Conservation (phyloP, 2,329 filamentous ascomycete genomes). For the Bisporella sp. region DNA sequence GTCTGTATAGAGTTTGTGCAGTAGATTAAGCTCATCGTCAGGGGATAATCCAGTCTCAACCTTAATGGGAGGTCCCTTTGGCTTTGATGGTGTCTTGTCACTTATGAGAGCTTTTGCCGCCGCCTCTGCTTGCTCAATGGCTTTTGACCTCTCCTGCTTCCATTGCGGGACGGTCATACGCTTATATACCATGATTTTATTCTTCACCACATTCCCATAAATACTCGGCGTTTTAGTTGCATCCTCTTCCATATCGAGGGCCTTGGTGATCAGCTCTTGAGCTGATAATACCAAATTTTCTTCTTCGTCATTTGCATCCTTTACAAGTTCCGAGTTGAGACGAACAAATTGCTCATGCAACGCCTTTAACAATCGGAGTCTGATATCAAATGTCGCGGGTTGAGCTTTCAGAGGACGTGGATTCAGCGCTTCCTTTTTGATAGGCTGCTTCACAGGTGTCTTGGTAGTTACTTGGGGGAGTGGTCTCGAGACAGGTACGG, state of each 20-base stretch:
- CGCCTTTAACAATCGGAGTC: slow-evolving; percentile 51
- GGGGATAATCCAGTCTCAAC: slow-evolving; percentile 64
- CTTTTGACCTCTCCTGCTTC: slow-evolving; percentile 51
- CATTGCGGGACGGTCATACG: slow-evolving; percentile 69
- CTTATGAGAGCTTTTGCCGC: slow-evolving; percentile 27
- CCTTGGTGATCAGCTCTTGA: slow-evolving; percentile 60
- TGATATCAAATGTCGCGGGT: slow-evolving; percentile 49
- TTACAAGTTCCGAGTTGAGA: slow-evolving; percentile 57
- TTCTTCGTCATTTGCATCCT: slow-evolving; percentile 41
- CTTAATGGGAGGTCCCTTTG: slow-evolving; percentile 36
- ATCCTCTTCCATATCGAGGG: slow-evolving; percentile 73
- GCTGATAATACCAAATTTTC: slow-evolving; percentile 51
- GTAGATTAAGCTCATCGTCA: slow-evolving; percentile 60
- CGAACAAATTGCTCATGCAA: slow-evolving; percentile 60
- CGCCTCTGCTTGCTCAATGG: slow-evolving; percentile 32
- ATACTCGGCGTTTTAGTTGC: slow-evolving; percentile 63
- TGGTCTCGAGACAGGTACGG: background rate
- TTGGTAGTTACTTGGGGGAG: slow-evolving; percentile 1
- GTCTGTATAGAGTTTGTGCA: slow-evolving; percentile 56
- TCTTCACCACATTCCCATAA: slow-evolving; percentile 80
- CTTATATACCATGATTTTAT: slow-evolving; percentile 67
- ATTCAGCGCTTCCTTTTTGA: slow-evolving; percentile 51
- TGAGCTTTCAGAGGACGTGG: slow-evolving; percentile 55
- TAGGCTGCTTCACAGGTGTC: slow-evolving; percentile 10
- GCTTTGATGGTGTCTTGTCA: slow-evolving; percentile 22